These are phyloP conservation scores for Sporothrix mexicana DNA, from an alignment of 2,329 filamentous ascomycete genomes.

Conservation along the genomic window DNA sequence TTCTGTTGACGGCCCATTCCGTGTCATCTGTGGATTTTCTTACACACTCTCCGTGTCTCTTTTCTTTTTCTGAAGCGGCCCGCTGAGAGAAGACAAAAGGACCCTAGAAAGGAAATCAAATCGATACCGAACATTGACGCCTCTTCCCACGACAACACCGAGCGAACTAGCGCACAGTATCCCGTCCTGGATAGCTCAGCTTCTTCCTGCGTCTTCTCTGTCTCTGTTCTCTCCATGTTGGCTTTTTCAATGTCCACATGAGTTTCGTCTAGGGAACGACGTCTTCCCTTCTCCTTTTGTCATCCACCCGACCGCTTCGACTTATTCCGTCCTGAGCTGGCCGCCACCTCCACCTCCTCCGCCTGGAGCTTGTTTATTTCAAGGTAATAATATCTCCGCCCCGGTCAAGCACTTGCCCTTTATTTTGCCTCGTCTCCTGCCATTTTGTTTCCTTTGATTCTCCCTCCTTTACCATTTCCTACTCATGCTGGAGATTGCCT, in stretches of 20 bases:
- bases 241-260: conserved; percentile 20
- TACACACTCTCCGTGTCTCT: not conserved
- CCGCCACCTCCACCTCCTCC: conserved; percentile 26
- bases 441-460: not conserved
- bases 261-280: not conserved
- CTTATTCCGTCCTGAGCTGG: conserved; percentile 25
- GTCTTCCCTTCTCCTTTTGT: not conserved
- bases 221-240: not conserved
- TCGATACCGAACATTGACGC: not conserved
- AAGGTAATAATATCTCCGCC: conserved; percentile 23
- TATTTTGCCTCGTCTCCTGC: not conserved
- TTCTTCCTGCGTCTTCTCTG: not conserved
- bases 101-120: conserved; percentile 5
- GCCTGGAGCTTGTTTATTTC: conserved; percentile 18
- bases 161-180: not conserved
- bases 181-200: conserved; percentile 8
- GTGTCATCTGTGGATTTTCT: not conserved
- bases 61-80: conserved; percentile 13
- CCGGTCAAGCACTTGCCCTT: conserved; percentile 21
- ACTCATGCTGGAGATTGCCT: not conserved
- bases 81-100: not conserved
- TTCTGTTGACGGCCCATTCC: not conserved
- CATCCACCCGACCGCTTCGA: conserved; percentile 24
- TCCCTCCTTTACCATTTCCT: not conserved
- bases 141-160: not conserved